A percentile compares a stretch with the other conserved stretches of the same genome.
Evolutionary conservation across 495 filamentous ascomycete species (phyloP).

Genomic region (Patellaria atrata): DNA sequence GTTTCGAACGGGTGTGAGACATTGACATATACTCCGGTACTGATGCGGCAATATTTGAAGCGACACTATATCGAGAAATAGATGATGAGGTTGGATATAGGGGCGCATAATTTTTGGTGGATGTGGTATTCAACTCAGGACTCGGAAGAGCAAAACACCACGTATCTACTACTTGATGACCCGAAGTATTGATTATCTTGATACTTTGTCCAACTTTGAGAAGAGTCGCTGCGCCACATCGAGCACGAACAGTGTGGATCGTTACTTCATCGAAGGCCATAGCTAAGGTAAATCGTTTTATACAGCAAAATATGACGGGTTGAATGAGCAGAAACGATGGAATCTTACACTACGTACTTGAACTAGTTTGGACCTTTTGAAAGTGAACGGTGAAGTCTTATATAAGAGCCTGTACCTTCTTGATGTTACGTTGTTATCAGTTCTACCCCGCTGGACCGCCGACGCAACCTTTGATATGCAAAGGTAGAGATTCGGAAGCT

Average conservation of each 20-base stretch:
- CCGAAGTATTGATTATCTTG: constrained; percentile 37
- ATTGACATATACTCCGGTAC: constrained; percentile 27
- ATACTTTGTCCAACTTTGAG: constrained; percentile 29
- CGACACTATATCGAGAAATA: constrained; percentile 2
- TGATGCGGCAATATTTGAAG: constrained; percentile 12
- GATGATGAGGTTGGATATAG: constrained; percentile 7
- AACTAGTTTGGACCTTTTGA: too few species aligned
- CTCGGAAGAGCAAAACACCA: constrained; percentile 32
- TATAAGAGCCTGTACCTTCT: too few species aligned
- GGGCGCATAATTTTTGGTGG: constrained; percentile 10
- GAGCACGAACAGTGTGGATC: constrained; percentile 28
- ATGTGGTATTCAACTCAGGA: constrained; percentile 9
- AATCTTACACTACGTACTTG: too few species aligned
- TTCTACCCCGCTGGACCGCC: too few species aligned
- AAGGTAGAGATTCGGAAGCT: too few species aligned
- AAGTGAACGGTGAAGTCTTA: too few species aligned
- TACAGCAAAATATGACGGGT: too few species aligned
- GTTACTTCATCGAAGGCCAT: background rate
- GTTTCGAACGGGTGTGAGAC: constrained; percentile 29
- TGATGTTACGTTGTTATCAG: too few species aligned
- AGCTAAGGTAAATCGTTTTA: too few species aligned
- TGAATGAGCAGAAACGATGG: too few species aligned
- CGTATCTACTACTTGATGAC: constrained; percentile 39
- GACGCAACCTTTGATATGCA: too few species aligned
- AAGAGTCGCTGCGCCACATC: constrained; percentile 30